phyloP scores from a whole-genome alignment of 2,329 filamentous ascomycete genomes.

The Phialophora macrospora region DNA sequence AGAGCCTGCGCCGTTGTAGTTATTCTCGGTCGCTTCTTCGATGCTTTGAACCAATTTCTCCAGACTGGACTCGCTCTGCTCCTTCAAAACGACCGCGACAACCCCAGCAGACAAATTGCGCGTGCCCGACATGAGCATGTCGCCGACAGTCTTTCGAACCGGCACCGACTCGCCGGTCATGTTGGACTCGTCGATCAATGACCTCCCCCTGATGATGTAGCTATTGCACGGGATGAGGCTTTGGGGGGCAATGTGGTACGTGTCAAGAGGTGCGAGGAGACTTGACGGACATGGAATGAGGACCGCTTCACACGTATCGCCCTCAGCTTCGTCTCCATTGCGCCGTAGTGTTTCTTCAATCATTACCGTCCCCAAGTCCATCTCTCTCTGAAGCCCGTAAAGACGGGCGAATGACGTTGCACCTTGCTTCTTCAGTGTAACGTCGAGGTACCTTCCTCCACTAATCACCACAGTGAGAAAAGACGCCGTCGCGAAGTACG shows the following conservation, averaged over 20 bases:
- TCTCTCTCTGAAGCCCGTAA: constrained; percentile 20
- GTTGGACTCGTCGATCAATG: constrained; percentile 76
- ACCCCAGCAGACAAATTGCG: constrained; percentile 27
- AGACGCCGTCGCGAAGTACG: constrained; percentile 29
- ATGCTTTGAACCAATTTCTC: constrained; percentile 28
- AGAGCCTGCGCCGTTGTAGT: not conserved
- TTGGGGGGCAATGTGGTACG: constrained; percentile 13
- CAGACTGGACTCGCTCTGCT: constrained; percentile 24
- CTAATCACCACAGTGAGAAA: constrained; percentile 28
- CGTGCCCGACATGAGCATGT: constrained; percentile 30
- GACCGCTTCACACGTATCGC: not conserved
- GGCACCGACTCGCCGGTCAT: constrained; percentile 72
- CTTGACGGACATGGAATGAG: constrained; percentile 17
- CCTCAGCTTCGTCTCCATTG: not conserved
- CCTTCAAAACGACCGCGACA: constrained; percentile 25
- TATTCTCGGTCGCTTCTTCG: constrained; percentile 22
- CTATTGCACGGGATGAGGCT: constrained; percentile 59
- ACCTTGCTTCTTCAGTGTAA: constrained; percentile 24
- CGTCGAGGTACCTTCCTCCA: constrained; percentile 28
- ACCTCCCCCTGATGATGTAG: constrained; percentile 63
- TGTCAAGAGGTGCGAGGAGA: constrained; percentile 22
- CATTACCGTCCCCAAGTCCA: constrained; percentile 21
- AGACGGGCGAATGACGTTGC: constrained; percentile 21
- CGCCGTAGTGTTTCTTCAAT: constrained; percentile 9
- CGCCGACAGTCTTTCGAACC: constrained; percentile 58